Evolutionary conservation across 148 eudicot species (phyloP).

Genomic region (Rheum nobile): DNA sequence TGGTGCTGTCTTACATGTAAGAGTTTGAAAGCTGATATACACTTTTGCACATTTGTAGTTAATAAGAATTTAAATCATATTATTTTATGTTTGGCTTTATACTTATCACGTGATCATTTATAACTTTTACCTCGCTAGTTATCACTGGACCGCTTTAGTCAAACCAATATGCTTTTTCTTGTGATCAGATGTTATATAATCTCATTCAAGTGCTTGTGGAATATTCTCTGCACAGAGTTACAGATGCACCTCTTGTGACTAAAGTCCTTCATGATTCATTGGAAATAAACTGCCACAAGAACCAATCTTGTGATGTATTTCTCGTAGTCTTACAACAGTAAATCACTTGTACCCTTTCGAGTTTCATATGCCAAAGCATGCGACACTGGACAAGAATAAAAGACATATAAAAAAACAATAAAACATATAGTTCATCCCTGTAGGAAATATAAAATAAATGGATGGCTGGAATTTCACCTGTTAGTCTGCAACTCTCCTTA

Average conservation of each 20-base stretch:
- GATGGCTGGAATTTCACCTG: background rate
- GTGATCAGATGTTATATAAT: background rate
- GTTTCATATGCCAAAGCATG: background rate
- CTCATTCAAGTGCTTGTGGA: constrained; percentile 3
- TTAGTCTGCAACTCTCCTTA: background rate
- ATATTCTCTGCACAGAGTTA: background rate
- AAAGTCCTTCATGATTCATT: background rate
- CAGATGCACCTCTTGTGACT: background rate
- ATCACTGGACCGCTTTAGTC: background rate
- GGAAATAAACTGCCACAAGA: too few species aligned
- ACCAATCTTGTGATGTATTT: too few species aligned
- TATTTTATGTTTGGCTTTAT: background rate
- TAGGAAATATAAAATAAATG: background rate
- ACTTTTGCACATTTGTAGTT: background rate
- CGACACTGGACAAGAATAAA: background rate
- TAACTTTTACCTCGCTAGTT: background rate
- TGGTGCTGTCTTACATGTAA: constrained; percentile 84
- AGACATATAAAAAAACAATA: too few species aligned
- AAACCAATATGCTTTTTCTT: background rate
- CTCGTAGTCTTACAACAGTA: too few species aligned
- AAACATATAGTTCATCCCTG: too few species aligned
- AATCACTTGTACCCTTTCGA: background rate
- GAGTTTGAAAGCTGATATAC: constrained; percentile 7
- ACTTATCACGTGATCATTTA: background rate
- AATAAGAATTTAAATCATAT: background rate